Evolutionary conservation across 176 grass and related monocot species (phyloP), one percentile per base, ranked within the genome.

Genomic region (Avena eriantha): DNA sequence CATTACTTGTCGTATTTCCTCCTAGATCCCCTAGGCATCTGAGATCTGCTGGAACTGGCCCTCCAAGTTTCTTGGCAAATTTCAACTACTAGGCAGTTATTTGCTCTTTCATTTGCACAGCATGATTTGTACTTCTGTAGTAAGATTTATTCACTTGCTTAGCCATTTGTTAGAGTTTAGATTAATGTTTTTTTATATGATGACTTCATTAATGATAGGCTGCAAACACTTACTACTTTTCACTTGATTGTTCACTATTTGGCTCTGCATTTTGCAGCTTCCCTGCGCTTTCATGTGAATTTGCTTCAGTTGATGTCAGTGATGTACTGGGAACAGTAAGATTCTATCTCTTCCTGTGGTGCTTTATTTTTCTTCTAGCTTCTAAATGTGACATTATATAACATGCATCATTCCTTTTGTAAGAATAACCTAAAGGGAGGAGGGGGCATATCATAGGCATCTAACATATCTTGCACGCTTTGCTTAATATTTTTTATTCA

Each of bases 281-380:
- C 84, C 94, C 97, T 67, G 92, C 97, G 58, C 94, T 99, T 61
- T 99, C 97, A 58, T 99, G 97, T 79, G 97, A 99, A 93, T 96
- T 99, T 85, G 97, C 92, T 87, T 94, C 92, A 45, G 94, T 99
- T 55, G 97, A 99, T 80, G 90, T 99, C 84, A 93, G 92, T 85
- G 97, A 99, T 87, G 92, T 94, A 55, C 88, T 99, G 71, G 94
- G 97, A 92, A 99, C 97, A 79, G 97, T 99, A 99, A 91, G 88
- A 87, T 85, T 88, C 56, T 87, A 70, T 86, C 69, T 91, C 61
- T 88, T 53, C 33, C 31, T 82, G 63, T 23, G 43, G 16, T 74
- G 7, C 46, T 23, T 51, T 83, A 39, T 67, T 83, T 53, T 69
- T 69, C 49, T 41, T 83, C 17, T 36, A 63, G 59, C 57, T 80